Evolutionary conservation across 352 stramenopile species (phyloP), one percentile per base, ranked within the genome.

Genomic region (Phytophthora fragariaefolia): DNA sequence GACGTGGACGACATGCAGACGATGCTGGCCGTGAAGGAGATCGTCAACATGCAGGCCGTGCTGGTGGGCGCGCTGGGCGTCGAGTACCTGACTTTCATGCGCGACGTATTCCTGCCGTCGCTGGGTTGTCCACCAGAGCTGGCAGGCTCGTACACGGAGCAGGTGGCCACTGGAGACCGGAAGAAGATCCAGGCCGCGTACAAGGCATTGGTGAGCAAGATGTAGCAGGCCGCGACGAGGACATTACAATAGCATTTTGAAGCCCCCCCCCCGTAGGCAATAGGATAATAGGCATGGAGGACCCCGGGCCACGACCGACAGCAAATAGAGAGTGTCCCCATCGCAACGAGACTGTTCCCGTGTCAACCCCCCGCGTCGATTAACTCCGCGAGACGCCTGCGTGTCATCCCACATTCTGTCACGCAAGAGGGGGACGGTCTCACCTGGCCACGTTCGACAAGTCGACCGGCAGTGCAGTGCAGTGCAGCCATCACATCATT

Each of bases 1-100:
- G 79, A 92, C 63, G 53, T 90, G 17, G 69, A 88, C 50, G 87
- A 96, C 48, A 79, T 87, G 58, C 82, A 93, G 62, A 87, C 77
- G 47, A 66, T 74, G 27, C 40, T 83, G 27, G 79, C 76, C 42
- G 80, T 93, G 42, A 93, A 93, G 60, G 87, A 93, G 65, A 86
- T 93, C 53, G 85, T 83, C 7, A 83, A 79, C 50, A 70, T 93
- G 66, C 83, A 93, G 65, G 81, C 84, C 3, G 71, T 87, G 51
- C 65, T 92, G 53, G 71, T 88, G 8, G 75, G 76, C 23, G 74
- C 80, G 2, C 26, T 93, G 9, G 83, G 85, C 8, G 48, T 82
- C 23, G 74, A 90, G 74, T 95, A 93, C 45, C 23, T 89, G 38
- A 70, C 54, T 6, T 92, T 82, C 34, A n/a, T 93, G 23, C 69